Evolutionary conservation across 2,329 filamentous ascomycete genomes (phyloP).

Genomic region (Diaporthe helianthi): DNA sequence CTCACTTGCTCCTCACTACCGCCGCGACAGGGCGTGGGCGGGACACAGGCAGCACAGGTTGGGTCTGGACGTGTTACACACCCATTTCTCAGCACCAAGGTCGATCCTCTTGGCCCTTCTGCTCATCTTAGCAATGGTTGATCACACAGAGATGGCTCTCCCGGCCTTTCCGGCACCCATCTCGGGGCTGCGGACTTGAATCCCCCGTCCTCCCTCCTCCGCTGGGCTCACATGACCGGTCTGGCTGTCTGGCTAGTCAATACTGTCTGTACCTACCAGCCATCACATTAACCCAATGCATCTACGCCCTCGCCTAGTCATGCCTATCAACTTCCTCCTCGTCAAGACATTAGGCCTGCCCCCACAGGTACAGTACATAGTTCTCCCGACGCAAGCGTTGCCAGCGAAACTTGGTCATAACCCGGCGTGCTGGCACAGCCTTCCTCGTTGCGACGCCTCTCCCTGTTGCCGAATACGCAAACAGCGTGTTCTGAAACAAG

Average conservation of each 20-base stretch:
- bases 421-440: slow-evolving; percentile 11
- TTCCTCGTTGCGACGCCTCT: slow-evolving; percentile 26
- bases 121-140: neutral
- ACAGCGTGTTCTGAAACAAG: neutral
- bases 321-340: neutral
- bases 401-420: slow-evolving; percentile 17
- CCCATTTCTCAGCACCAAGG: slow-evolving; percentile 1
- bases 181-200: slow-evolving; percentile 5
- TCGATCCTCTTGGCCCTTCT: slow-evolving; percentile 15
- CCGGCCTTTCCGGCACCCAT: slow-evolving; percentile 18
- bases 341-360: neutral
- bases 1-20: slow-evolving; percentile 7
- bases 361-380: slow-evolving; percentile 7
- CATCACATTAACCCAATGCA: slow-evolving; percentile 10
- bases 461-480: neutral
- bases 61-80: too few relatives aligned
- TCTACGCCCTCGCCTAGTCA: slow-evolving; percentile 2
- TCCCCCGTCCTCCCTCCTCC: slow-evolving; percentile 1
- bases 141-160: neutral
- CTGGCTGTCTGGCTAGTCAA: slow-evolving; percentile 7
- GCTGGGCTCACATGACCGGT: slow-evolving; percentile 11
- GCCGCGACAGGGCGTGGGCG: slow-evolving; percentile 1
- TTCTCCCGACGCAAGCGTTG: neutral
- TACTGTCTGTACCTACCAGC: too few relatives aligned
- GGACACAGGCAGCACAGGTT: too few relatives aligned